Base-by-base conservation (phyloP, 352 stramenopile genomes). In the Globisporangium carolinianum region DNA sequence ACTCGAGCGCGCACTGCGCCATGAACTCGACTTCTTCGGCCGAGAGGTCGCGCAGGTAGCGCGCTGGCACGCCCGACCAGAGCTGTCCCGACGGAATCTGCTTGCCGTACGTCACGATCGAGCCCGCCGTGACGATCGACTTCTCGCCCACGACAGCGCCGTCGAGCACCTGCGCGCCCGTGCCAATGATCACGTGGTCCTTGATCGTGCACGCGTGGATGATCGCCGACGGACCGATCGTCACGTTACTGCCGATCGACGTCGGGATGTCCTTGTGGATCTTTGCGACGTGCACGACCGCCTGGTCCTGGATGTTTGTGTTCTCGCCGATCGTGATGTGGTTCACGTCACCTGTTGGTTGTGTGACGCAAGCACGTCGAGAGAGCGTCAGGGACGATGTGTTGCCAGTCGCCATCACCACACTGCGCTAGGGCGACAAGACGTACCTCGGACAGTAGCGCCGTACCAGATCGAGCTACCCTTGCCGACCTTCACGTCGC, bases 251-350 rank as follows among this genome's bases (percentile, higher is more conserved):
- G 46, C 92, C 91, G 62, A 97, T 96, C 55, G 84, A 86, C 42
- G 89, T 96, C 42, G 88, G 87, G 58, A 94, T 86, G 65, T 97
- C 83, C 57, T 89, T 79, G 65, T 89, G 80, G 65, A 97, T 94
- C 73, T 98, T 98, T 61, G 93, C 85, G 65, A 96, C 91, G 65
- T 97, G 90, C 52, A 98, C 75, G n/a, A 98, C 83, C 5, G 86
- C 91, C 67, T 94, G 81, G 70, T 98, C 92, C 65, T 95, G 87
- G 55, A 98, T 94, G 71, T 90, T 95, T 69, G 87, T 95, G 76
- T 97, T 89, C 45, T 94, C 81, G 42, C 95, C 96, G 71, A 99
- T 98, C 6, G 76, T 91, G 57, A 98, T 95, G 70, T 84, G 63
- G 73, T 97, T 96, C 55, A 97, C 82, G 69, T 97, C 91, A 48